Percentiles rank a stretch among this genome's conserved stretches.
Evolutionary conservation across 2,329 filamentous ascomycete species (phyloP).

Genomic region (Trichoderma atrobrunneum): DNA sequence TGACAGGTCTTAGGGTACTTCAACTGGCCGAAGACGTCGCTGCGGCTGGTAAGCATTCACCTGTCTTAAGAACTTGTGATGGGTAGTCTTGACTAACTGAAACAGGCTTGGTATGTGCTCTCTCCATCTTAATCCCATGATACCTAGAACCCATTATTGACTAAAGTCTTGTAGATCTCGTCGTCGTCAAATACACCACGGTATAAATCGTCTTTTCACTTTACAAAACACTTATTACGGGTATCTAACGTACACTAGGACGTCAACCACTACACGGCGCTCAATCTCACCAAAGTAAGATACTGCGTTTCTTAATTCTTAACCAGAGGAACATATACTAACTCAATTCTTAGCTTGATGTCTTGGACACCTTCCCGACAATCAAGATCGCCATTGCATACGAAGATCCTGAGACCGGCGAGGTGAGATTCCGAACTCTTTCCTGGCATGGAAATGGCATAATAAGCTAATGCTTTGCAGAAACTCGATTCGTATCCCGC

Average conservation of each 20-base stretch:
- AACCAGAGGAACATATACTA: not conserved
- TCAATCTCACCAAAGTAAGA: constrained; percentile 54
- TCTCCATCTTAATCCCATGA: constrained; percentile 10
- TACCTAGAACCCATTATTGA: constrained; percentile 20
- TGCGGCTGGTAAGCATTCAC: constrained; percentile 47
- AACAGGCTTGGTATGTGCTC: constrained; percentile 27
- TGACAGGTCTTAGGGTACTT: constrained; percentile 34
- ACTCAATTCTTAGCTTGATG: constrained; percentile 50
- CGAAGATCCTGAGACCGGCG: constrained; percentile 37
- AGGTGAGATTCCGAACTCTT: constrained; percentile 25
- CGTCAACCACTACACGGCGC: constrained; percentile 64
- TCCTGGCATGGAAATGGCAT: not conserved
- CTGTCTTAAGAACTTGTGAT: constrained; percentile 7
- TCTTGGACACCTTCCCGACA: constrained; percentile 70
- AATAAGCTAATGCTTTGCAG: not conserved
- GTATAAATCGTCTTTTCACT: not conserved
- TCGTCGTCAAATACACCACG: constrained; percentile 62
- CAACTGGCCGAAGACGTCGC: constrained; percentile 58
- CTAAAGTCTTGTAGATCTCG: constrained; percentile 48
- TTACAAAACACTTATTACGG: not conserved
- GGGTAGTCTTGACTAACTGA: not conserved
- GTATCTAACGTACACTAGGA: constrained; percentile 27
- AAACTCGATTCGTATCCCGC: constrained; percentile 44
- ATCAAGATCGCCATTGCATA: constrained; percentile 76
- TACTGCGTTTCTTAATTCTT: not conserved